Evolutionary conservation across 2,329 filamentous ascomycete species (phyloP).

Genomic region (Nannizzia gypsea): DNA sequence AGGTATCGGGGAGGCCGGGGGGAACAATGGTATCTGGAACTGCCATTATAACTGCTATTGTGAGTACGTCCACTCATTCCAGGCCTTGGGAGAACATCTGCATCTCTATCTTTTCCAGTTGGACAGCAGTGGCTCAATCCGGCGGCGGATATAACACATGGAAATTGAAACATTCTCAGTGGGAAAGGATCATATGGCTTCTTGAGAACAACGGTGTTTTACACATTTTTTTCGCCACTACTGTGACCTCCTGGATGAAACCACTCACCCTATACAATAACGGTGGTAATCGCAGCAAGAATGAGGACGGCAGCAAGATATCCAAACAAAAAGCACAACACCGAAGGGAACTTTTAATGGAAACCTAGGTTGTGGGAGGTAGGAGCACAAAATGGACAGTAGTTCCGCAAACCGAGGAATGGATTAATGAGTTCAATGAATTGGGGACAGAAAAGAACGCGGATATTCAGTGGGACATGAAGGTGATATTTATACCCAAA

Average conservation of each 20-base stretch:
- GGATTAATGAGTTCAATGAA: neutral
- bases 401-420: neutral
- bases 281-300: neutral
- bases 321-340: neutral
- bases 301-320: neutral
- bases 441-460: neutral
- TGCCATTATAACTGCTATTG: constrained; percentile 15
- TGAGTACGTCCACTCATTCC: constrained; percentile 12
- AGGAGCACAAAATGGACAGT: neutral
- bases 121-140: neutral
- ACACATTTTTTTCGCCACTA: neutral
- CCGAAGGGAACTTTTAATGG: neutral
- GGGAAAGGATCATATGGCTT: neutral
- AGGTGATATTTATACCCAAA: neutral
- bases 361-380: neutral
- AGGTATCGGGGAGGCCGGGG: constrained; percentile 5
- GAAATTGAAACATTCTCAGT: neutral
- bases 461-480: neutral
- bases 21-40: constrained; percentile 15
- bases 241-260: neutral
- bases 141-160: neutral
- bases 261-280: constrained; percentile 2
- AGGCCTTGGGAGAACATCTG: neutral
- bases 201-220: neutral
- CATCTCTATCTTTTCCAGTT: neutral